Evolutionary conservation across 2,329 filamentous ascomycete genomes (phyloP).

Genomic region (Akanthomyces dipterigenus): DNA sequence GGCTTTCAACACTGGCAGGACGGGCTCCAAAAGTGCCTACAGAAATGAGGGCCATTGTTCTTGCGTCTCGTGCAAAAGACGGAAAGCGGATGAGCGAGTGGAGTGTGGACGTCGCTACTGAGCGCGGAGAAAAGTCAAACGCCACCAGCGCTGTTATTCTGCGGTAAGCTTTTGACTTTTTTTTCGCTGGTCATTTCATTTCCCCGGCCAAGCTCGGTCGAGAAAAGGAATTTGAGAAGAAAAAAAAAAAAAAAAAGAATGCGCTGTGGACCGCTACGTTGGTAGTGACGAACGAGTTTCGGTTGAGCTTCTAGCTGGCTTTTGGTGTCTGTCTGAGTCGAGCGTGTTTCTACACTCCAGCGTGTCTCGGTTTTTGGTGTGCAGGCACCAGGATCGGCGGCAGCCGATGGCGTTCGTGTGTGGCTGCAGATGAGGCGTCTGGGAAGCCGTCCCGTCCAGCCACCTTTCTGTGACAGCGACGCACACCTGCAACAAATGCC

Average conservation of each 20-base stretch:
- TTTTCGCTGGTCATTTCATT: background rate
- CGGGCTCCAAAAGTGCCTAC: background rate
- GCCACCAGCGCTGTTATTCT: background rate
- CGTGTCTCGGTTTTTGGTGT: too few species aligned
- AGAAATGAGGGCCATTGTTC: background rate
- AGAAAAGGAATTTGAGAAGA: background rate
- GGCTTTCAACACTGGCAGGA: too few species aligned
- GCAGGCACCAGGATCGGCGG: background rate
- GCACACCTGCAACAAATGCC: too few species aligned
- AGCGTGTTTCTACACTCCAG: too few species aligned
- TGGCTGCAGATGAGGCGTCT: background rate
- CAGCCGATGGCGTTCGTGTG: background rate
- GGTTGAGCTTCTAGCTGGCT: background rate
- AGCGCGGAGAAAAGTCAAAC: slow-evolving; percentile 7
- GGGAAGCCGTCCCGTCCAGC: background rate
- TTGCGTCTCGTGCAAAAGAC: background rate
- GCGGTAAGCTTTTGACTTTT: slow-evolving; percentile 3
- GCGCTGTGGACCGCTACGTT: background rate
- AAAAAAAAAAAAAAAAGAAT: background rate
- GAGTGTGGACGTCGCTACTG: slow-evolving; percentile 3
- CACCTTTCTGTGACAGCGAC: too few species aligned
- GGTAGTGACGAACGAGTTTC: background rate
- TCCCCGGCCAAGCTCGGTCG: background rate
- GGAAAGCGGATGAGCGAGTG: background rate
- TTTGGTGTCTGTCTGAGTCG: background rate